These are phyloP conservation scores for Amphicarpaea edgeworthii DNA, from an alignment of 306 rosid species.

Conservation along the genomic window DNA sequence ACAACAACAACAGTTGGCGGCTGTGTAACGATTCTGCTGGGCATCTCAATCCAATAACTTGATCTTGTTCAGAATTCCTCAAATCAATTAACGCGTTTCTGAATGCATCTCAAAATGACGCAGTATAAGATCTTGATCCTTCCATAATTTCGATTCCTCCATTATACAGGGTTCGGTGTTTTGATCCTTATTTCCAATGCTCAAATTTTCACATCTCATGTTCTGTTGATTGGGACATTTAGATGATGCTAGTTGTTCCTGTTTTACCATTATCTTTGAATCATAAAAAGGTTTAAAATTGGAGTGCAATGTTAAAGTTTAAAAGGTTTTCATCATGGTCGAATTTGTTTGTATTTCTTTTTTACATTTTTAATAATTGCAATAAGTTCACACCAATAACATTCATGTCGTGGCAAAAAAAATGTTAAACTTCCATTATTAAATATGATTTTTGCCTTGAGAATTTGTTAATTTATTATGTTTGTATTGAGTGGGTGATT, in stretches of 20 bases:
- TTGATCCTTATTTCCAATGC: neutral
- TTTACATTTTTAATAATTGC: neutral
- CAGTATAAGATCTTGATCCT: neutral
- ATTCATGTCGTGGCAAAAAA: too few relatives aligned
- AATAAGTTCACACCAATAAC: neutral
- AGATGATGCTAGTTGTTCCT: neutral
- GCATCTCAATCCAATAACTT: constrained; percentile 1
- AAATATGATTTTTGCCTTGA: neutral
- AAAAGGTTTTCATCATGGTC: neutral
- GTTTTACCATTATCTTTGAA: neutral
- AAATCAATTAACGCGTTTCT: constrained; percentile 20
- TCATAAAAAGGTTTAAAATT: neutral
- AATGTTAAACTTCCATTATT: neutral
- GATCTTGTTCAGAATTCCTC: constrained; percentile 6
- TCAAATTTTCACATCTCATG: neutral
- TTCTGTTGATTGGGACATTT: constrained; percentile 6
- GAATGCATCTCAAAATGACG: constrained; percentile 32
- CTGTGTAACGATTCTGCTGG: constrained; percentile 23
- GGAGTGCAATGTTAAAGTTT: neutral
- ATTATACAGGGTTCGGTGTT: constrained; percentile 28
- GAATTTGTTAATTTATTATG: neutral
- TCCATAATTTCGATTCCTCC: constrained; percentile 6
- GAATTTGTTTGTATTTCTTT: neutral
- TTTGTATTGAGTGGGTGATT: neutral
- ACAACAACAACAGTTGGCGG: constrained; percentile 18